phyloP scores from a whole-genome alignment of 1,139 yeast genomes.

The Pichia sp. region DNA sequence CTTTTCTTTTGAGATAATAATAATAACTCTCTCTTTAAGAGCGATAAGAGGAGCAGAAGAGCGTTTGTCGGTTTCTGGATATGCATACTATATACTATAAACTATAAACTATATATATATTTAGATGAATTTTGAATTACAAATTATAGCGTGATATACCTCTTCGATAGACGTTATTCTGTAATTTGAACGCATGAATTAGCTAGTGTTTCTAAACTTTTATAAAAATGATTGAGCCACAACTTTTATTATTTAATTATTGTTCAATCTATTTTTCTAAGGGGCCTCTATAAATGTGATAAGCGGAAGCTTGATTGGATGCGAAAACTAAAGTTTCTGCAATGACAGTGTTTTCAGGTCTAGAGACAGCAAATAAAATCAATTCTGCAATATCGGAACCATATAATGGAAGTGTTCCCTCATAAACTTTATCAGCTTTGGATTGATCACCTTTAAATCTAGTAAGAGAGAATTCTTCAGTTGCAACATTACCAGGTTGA shows the following conservation, averaged over 20 bases:
- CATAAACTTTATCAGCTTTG: slow-evolving; percentile 41
- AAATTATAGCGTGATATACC: too few species aligned
- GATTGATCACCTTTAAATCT: slow-evolving; percentile 41
- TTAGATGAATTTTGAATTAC: too few species aligned
- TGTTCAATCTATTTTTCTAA: slow-evolving; percentile 7
- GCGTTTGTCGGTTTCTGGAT: too few species aligned
- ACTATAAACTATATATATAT: too few species aligned
- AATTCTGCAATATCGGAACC: slow-evolving; percentile 47
- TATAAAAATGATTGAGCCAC: background rate
- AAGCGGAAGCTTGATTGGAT: slow-evolving; percentile 53
- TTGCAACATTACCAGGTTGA: slow-evolving; percentile 48
- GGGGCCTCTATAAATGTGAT: slow-evolving; percentile 43
- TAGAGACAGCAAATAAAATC: slow-evolving; percentile 43
- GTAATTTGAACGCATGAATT: too few species aligned
- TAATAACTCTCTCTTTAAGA: too few species aligned
- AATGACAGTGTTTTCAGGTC: slow-evolving; percentile 44
- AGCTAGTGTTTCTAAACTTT: too few species aligned
- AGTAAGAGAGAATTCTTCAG: slow-evolving; percentile 45
- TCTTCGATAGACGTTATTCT: background rate
- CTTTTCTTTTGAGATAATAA: too few species aligned
- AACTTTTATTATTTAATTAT: too few species aligned
- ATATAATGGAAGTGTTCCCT: slow-evolving; percentile 41
- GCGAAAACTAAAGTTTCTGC: slow-evolving; percentile 48
- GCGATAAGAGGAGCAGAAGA: too few species aligned
- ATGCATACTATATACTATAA: too few species aligned